Evolutionary conservation across 352 stramenopile genomes (phyloP).

Genomic region (Plasmopara halstedii): DNA sequence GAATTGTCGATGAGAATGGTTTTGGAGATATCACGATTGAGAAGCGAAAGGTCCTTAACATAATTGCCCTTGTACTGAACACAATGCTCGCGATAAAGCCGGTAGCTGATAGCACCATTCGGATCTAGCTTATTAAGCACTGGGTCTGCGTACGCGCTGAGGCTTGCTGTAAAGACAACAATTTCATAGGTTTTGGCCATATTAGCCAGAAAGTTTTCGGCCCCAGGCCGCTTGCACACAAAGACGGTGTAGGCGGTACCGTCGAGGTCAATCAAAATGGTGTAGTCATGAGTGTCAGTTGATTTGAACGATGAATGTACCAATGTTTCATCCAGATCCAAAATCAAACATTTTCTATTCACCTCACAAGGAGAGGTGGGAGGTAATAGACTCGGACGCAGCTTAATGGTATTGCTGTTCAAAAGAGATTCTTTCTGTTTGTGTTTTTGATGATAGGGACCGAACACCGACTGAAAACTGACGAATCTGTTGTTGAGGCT

Average conservation of each 20-base stretch:
- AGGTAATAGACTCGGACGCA: constrained; percentile 55
- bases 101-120: constrained; percentile 80
- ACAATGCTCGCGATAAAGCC: constrained; percentile 93
- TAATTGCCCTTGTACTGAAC: constrained; percentile 95
- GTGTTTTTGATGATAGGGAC: constrained; percentile 43
- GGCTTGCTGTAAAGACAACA: constrained; percentile 96
- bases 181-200: constrained; percentile 97
- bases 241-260: constrained; percentile 82
- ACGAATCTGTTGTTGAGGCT: constrained; percentile 60
- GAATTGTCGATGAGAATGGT: constrained; percentile 99
- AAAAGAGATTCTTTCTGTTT: constrained; percentile 1
- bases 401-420: constrained; percentile 22
- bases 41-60: constrained; percentile 95
- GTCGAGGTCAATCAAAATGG: constrained; percentile 96
- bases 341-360: constrained; percentile 86
- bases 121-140: constrained; percentile 95
- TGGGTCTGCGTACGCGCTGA: constrained; percentile 97
- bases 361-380: constrained; percentile 33
- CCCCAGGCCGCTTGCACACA: constrained; percentile 87
- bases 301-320: constrained; percentile 96
- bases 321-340: constrained; percentile 97
- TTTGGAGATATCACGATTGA: constrained; percentile 90
- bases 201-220: constrained; percentile 94
- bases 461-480: constrained; percentile 59
- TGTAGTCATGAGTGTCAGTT: constrained; percentile 91